phyloP scores from a whole-genome alignment of 352 stramenopile species.

The Chrysophaeum taylorii region DNA sequence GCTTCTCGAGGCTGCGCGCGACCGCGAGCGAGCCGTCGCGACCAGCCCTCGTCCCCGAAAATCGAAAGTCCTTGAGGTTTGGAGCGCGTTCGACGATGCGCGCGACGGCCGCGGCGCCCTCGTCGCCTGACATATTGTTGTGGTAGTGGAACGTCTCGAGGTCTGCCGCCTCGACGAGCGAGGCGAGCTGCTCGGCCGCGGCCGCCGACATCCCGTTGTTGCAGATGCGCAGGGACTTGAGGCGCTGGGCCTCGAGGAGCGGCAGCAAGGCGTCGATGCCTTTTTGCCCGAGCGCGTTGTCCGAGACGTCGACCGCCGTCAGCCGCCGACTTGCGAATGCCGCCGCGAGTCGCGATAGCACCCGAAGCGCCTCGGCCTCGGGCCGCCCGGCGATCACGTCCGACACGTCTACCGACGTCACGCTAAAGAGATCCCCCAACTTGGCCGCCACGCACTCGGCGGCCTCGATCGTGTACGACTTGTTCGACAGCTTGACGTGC shows the following conservation, averaged over 20 bases:
- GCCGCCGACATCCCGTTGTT: slow-evolving; percentile 85
- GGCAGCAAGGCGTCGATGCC: slow-evolving; percentile 74
- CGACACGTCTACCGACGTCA: background rate
- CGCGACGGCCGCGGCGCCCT: slow-evolving; percentile 68
- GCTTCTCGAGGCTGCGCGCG: slow-evolving; percentile 54
- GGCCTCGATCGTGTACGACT: background rate
- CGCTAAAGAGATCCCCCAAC: background rate
- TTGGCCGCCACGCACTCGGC: background rate
- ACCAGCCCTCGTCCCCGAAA: slow-evolving; percentile 77
- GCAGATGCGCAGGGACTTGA: slow-evolving; percentile 76
- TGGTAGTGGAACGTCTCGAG: slow-evolving; percentile 86
- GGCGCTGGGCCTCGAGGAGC: slow-evolving; percentile 57
- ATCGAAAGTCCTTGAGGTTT: slow-evolving; percentile 71
- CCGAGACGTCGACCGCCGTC: slow-evolving; percentile 74
- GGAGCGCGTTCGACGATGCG: slow-evolving; percentile 70
- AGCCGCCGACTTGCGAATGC: slow-evolving; percentile 27
- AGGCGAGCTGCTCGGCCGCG: slow-evolving; percentile 55
- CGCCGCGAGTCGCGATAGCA: background rate
- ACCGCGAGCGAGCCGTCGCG: slow-evolving; percentile 69
- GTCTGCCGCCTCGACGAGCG: slow-evolving; percentile 51
- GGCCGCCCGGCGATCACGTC: slow-evolving; percentile 12
- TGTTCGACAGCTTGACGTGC: background rate
- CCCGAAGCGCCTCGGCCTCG: slow-evolving; percentile 10
- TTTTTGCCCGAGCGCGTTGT: slow-evolving; percentile 88
- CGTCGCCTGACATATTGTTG: slow-evolving; percentile 92